Percentiles rank a stretch among this genome's conserved stretches.
Conservation (phyloP, 1,284 basidiomycete species). For the Peniophora sp. region DNA sequence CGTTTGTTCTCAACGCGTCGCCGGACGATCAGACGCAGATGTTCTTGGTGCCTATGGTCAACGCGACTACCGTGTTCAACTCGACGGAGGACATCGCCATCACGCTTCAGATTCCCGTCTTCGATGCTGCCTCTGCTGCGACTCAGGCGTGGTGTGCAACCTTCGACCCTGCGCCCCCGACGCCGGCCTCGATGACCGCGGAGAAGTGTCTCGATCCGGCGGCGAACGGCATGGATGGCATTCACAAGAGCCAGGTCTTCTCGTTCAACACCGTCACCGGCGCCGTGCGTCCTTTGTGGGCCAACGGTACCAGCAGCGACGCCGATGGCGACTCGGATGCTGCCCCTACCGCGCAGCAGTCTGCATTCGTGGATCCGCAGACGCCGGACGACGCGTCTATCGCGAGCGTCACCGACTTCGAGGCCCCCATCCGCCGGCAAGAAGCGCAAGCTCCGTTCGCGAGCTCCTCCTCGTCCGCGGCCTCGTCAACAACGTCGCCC, state of each 20-base stretch:
- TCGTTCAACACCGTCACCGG: conserved; percentile 40
- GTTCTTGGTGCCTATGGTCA: conserved; percentile 28
- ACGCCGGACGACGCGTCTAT: conserved; percentile 8
- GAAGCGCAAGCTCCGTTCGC: neutral
- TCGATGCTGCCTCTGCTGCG: conserved; percentile 26
- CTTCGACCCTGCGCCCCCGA: conserved; percentile 43
- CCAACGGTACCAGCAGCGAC: conserved; percentile 13
- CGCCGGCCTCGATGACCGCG: conserved; percentile 41
- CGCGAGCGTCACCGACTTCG: conserved; percentile 11
- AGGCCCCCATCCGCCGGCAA: conserved; percentile 8
- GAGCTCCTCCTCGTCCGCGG: neutral
- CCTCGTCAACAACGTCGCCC: conserved; percentile 12
- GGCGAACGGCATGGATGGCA: conserved; percentile 10
- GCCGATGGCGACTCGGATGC: neutral
- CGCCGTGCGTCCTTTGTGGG: conserved; percentile 47
- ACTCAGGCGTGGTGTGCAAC: conserved; percentile 49
- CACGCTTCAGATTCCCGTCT: conserved; percentile 36
- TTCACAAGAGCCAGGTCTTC: conserved; percentile 51
- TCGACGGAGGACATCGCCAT: conserved; percentile 20
- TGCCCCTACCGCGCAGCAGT: neutral
- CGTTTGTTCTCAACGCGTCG: conserved; percentile 50
- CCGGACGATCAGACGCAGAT: conserved; percentile 43
- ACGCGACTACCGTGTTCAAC: conserved; percentile 8
- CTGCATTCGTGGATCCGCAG: conserved; percentile 5
- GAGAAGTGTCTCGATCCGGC: conserved; percentile 27